Base-by-base conservation (phyloP, 2,329 filamentous ascomycete genomes). In the Sphaerulina populicola region DNA sequence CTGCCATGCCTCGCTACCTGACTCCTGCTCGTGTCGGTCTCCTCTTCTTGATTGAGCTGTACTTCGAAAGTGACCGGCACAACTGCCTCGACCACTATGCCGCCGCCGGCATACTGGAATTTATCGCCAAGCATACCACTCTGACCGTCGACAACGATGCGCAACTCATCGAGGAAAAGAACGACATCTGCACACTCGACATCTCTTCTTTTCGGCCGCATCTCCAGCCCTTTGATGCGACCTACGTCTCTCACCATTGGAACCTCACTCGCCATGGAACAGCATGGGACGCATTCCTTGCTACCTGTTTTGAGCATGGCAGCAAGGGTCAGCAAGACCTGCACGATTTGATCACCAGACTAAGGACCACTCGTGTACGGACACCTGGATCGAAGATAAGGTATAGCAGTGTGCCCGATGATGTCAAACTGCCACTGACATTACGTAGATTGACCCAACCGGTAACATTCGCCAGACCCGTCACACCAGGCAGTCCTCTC, bases 11-110 rank as follows among this genome's bases (percentile, higher is more conserved):
- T 62, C 85, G 86, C 51, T 94, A 85, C 68, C 77, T 97, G 41
- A 94, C 87, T n/a, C 87, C 91, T 10, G 83, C 88, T 60, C 94
- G 93, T 66, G 79, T 97, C 59, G 84, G 85, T 63, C 77, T 96
- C 21, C 77, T 97, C 49, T 80, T 82, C 49, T 78, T 98, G 47
- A 78, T 93, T 47, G 81, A 88, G 61, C 76, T 96, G 48, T 97
- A 98, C 69, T 57, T 62, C 4, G 23, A 27, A 27, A 27, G 23
- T 27, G 23, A 29, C 45, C 58, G 9, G 60, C 53, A 37, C 51
- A 57, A 14, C 31, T 6, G 4, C 31, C 10, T 56, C 5, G 58
- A 60, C 10, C 53, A 58, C 7, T 57, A 51, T 41, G 58, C 57
- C 41, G 53, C 83, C 21, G 78, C 91, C 39, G 78, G 85, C 11